These are phyloP conservation scores for Leccinum fallax DNA, from an alignment of 1,284 basidiomycete genomes.

Conservation along the genomic window DNA sequence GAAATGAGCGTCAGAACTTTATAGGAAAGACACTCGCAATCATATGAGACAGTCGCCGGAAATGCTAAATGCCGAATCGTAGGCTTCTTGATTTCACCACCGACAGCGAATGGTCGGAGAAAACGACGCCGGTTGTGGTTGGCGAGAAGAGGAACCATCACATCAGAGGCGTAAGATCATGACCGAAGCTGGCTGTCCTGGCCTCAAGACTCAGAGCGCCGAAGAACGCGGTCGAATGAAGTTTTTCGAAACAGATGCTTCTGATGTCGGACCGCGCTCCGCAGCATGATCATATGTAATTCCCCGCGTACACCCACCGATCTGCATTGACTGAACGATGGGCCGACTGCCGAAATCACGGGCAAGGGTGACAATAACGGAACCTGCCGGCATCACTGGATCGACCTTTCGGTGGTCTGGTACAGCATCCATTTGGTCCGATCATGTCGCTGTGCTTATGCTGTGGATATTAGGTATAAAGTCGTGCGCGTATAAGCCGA, in stretches of 20 bases:
- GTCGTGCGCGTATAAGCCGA: not conserved
- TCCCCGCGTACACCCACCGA: not conserved
- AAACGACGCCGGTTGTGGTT: constrained; percentile 8
- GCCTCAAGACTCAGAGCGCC: constrained; percentile 1
- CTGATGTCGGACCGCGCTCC: not conserved
- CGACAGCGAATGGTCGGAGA: constrained; percentile 9
- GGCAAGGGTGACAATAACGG: not conserved
- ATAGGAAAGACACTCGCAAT: not conserved
- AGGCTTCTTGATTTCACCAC: constrained; percentile 4
- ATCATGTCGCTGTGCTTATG: not conserved
- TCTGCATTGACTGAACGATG: not conserved
- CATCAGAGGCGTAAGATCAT: not conserved
- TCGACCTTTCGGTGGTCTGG: not conserved
- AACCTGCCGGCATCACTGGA: not conserved
- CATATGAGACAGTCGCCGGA: constrained; percentile 8
- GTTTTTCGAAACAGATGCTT: not conserved
- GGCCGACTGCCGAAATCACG: not conserved
- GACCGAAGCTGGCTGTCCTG: not conserved
- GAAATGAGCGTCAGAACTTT: not conserved
- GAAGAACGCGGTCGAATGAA: not conserved
- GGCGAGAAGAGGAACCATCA: not conserved
- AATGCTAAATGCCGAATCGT: constrained; percentile 12
- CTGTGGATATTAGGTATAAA: not conserved
- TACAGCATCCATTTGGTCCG: not conserved
- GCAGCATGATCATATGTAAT: not conserved